Conservation (phyloP, 805 yeast genomes). For the Suhomyces kilbournensis region DNA sequence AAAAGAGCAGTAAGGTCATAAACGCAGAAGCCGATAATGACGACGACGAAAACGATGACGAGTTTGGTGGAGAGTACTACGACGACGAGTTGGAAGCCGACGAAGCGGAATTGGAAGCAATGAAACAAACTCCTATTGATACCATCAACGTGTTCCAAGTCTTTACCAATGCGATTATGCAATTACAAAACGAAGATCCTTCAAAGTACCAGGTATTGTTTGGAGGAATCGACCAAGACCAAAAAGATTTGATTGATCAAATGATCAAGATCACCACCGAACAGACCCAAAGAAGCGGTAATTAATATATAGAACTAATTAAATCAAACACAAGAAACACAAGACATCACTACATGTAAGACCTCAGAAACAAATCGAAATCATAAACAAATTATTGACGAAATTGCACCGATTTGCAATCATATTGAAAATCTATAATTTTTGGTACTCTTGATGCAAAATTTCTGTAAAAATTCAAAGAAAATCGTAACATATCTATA, state of each 20-base stretch:
- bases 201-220: slow-evolving; percentile 49
- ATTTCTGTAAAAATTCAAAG: neutral
- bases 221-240: slow-evolving; percentile 35
- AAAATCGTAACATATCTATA: too few species aligned
- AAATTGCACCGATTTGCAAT: too few species aligned
- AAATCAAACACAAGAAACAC: neutral
- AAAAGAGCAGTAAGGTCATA: slow-evolving; percentile 27
- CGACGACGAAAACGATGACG: slow-evolving; percentile 28
- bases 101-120: slow-evolving; percentile 80
- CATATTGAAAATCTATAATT: too few species aligned
- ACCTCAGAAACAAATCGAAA: neutral
- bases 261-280: slow-evolving; percentile 20
- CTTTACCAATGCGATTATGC: slow-evolving; percentile 53
- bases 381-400: too few species aligned
- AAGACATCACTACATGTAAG: neutral
- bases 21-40: slow-evolving; percentile 15
- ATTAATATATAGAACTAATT: neutral
- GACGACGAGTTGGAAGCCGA: slow-evolving; percentile 47
- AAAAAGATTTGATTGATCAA: slow-evolving; percentile 29
- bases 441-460: neutral
- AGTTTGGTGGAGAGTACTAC: slow-evolving; percentile 26
- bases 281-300: slow-evolving; percentile 1
- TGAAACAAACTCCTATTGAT: slow-evolving; percentile 78
- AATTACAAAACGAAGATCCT: slow-evolving; percentile 48
- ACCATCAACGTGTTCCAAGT: slow-evolving; percentile 65